Evolutionary conservation across 2,329 filamentous ascomycete genomes (phyloP), one percentile per base, ranked within the genome.

Genomic region (Sarocladium oryzae): DNA sequence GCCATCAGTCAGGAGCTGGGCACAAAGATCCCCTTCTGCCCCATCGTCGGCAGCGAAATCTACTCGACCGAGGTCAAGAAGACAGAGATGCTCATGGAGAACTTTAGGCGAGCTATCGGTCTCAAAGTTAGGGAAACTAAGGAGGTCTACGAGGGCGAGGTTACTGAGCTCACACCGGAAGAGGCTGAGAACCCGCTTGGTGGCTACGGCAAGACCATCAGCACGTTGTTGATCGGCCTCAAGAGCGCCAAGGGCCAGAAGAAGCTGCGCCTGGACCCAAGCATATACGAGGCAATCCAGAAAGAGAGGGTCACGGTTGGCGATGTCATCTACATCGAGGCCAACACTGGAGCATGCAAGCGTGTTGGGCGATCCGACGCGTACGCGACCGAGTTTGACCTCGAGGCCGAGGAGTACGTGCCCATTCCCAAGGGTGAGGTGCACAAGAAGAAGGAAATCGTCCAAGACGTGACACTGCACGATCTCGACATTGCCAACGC

Each of bases 391-490:
- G 93, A 99, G 68, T 99, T 99, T 67, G 93, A 99, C 67, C 82
- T 99, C 48, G 93, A 99, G 74, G 93, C 93, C 2, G 93, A 99
- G 71, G 93, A 99, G 72, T 99, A 99, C 68, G 93, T 99, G 57
- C 93, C 93, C 5, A 95, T 99, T 56, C 93, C 93, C 53, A 99
- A 99, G 76, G 93, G 93, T 53, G 93, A 99, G 64, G 93, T 99
- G 51, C 93, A 97, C 77, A 99, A 99, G 82, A 97, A 96, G 83
- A 99, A 99, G 77, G 93, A 99, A 72, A 95, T 99, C 60, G 93
- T 99, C 32, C 93, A 99, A 69, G 93, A 99, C 63, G 93, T 99
- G 56, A 96, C 93, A 41, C 79, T 99, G 57, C 93, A 99, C 69
- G 93, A 99, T 65, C 77, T 99, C 52, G 93, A 99, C 64, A 86